Percentiles rank a stretch among this genome's conserved stretches.
Evolutionary conservation across 1,139 yeast species (phyloP).

Genomic region (Saccharomyces hybrid): DNA sequence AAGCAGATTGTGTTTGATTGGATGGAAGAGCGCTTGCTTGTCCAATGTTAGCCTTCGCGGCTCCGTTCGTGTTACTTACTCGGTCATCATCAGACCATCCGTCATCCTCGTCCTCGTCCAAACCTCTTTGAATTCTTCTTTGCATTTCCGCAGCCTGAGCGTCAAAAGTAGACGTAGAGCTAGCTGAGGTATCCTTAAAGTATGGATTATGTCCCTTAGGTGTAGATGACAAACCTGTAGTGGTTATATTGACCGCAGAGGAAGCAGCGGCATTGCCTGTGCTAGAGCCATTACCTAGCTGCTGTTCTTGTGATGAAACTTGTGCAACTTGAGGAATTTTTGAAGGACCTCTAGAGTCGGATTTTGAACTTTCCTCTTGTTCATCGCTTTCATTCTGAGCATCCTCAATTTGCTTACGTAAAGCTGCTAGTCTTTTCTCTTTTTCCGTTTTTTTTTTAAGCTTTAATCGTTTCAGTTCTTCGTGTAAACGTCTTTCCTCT

Average conservation of each 20-base stretch:
- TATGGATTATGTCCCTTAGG: constrained; percentile 5
- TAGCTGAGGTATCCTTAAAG: constrained; percentile 22
- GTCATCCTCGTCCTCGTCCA: constrained; percentile 39
- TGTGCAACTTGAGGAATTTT: constrained; percentile 21
- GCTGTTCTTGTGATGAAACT: constrained; percentile 2
- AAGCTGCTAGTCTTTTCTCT: constrained; percentile 30
- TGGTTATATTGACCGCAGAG: too few relatives aligned
- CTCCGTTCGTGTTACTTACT: constrained; percentile 3
- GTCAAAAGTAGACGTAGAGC: constrained; percentile 37
- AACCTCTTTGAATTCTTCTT: constrained; percentile 58
- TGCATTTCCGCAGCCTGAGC: constrained; percentile 54
- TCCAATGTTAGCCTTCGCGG: constrained; percentile 17
- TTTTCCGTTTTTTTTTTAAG: constrained; percentile 46
- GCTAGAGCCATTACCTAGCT: background rate
- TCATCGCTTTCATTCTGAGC: constrained; percentile 33
- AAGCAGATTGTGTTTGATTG: constrained; percentile 29
- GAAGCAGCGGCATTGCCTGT: too few relatives aligned
- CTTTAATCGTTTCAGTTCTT: constrained; percentile 38
- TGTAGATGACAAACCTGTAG: too few relatives aligned
- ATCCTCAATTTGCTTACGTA: constrained; percentile 36
- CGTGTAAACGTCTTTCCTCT: constrained; percentile 34
- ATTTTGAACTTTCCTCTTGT: constrained; percentile 3
- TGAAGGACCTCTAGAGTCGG: background rate
- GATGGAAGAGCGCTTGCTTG: constrained; percentile 13
- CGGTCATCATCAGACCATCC: constrained; percentile 51